Evolutionary conservation across 352 stramenopile species (phyloP).

Genomic region (Pythium pectinolyticum): DNA sequence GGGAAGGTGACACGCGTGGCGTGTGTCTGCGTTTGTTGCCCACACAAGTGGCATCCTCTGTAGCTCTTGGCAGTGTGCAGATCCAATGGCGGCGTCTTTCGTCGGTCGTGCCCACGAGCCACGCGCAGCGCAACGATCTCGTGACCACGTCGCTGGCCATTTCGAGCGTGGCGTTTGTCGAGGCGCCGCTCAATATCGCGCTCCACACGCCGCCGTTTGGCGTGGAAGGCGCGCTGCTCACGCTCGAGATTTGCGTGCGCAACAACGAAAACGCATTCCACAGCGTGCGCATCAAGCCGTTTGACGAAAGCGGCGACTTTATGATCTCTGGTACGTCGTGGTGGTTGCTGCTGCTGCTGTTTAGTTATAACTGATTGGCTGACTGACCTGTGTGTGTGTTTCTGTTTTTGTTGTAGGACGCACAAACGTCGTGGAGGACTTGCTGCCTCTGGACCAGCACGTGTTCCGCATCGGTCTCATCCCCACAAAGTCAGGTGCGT

Average conservation of each 20-base stretch:
- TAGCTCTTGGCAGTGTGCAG: constrained; percentile 55
- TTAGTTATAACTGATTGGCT: background rate
- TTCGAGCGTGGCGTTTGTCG: constrained; percentile 66
- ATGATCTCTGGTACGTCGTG: constrained; percentile 55
- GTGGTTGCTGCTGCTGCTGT: background rate
- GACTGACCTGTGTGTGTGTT: background rate
- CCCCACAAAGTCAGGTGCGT: constrained; percentile 74
- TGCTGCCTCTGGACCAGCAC: constrained; percentile 70
- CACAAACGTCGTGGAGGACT: constrained; percentile 72
- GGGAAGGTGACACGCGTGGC: constrained; percentile 56
- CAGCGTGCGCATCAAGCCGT: constrained; percentile 65
- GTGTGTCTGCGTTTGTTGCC: constrained; percentile 66
- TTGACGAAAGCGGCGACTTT: constrained; percentile 73
- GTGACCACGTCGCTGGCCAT: constrained; percentile 70
- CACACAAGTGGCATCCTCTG: constrained; percentile 39
- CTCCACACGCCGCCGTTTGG: constrained; percentile 72
- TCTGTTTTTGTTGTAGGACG: constrained; percentile 34
- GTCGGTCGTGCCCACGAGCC: constrained; percentile 42
- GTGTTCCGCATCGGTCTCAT: constrained; percentile 66
- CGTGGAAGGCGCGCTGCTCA: constrained; percentile 58
- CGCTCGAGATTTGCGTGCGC: constrained; percentile 53
- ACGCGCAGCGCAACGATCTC: constrained; percentile 42
- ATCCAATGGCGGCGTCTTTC: constrained; percentile 64
- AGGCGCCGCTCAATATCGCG: constrained; percentile 60
- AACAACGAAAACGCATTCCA: constrained; percentile 81